These are phyloP conservation scores for Didymella pinodella DNA, from an alignment of 2,329 filamentous ascomycete species.

Conservation along the genomic window DNA sequence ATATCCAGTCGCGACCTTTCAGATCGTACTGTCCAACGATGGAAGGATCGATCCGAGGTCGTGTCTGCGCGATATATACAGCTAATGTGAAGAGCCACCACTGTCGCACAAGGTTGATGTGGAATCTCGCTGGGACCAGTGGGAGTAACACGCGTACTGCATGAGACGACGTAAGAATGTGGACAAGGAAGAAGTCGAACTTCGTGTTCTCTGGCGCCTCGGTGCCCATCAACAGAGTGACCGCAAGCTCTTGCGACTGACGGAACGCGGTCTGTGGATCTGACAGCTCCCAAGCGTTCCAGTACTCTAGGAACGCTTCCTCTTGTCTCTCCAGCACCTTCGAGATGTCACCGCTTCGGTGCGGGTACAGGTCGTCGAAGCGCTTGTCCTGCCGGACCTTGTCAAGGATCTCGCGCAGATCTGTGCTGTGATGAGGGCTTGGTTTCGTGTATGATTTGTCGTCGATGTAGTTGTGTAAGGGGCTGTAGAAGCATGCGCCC, in stretches of 20 bases:
- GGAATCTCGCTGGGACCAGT: slow-evolving; percentile 74
- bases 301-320: slow-evolving; percentile 79
- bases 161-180: slow-evolving; percentile 84
- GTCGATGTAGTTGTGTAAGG: slow-evolving; percentile 71
- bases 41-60: slow-evolving; percentile 74
- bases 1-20: slow-evolving; percentile 76
- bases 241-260: slow-evolving; percentile 68
- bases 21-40: slow-evolving; percentile 66
- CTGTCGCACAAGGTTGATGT: slow-evolving; percentile 76
- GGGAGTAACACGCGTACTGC: slow-evolving; percentile 87
- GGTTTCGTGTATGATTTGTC: slow-evolving; percentile 73
- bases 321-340: slow-evolving; percentile 74
- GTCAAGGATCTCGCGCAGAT: slow-evolving; percentile 74
- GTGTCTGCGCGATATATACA: slow-evolving; percentile 77
- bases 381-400: slow-evolving; percentile 72
- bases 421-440: slow-evolving; percentile 57
- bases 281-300: slow-evolving; percentile 80
- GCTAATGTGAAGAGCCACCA: slow-evolving; percentile 89
- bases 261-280: slow-evolving; percentile 78
- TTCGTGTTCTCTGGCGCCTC: slow-evolving; percentile 51
- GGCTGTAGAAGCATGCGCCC: slow-evolving; percentile 65
- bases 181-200: slow-evolving; percentile 85
- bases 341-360: slow-evolving; percentile 70
- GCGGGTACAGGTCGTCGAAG: slow-evolving; percentile 71
- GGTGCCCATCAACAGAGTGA: slow-evolving; percentile 66